These are phyloP conservation scores for Fusarium sp. DNA, from an alignment of 2,329 filamentous ascomycete species.

Conservation along the genomic window DNA sequence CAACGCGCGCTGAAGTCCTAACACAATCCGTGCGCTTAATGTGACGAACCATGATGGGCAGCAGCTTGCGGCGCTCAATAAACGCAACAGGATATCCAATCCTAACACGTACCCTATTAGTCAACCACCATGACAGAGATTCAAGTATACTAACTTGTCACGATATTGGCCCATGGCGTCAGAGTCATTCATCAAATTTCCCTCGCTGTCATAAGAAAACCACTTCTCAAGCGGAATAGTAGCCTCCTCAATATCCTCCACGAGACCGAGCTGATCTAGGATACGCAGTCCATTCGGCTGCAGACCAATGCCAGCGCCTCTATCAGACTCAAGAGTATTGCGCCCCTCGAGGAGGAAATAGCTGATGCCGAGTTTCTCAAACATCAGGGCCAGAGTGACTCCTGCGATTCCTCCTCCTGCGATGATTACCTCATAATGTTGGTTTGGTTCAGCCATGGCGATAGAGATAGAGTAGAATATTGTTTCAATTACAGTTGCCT, in stretches of 20 bases:
- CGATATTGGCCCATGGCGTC: background rate
- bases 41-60: background rate
- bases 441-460: background rate
- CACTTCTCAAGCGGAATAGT: background rate
- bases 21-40: background rate
- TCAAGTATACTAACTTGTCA: background rate
- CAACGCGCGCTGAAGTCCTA: background rate
- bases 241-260: background rate
- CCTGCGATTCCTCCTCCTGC: background rate
- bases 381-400: background rate
- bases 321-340: background rate
- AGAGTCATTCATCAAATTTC: background rate
- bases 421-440: background rate
- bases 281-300: background rate
- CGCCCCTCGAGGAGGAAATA: background rate
- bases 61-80: background rate
- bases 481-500: too few species aligned
- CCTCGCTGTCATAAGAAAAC: background rate
- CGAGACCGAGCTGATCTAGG: background rate
- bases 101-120: background rate
- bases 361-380: background rate
- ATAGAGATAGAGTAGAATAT: too few species aligned
- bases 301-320: background rate
- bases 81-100: background rate
- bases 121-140: too few species aligned